phyloP scores from a whole-genome alignment of 139 green algal genomes.

The Zygnema circumcarinatum region DNA sequence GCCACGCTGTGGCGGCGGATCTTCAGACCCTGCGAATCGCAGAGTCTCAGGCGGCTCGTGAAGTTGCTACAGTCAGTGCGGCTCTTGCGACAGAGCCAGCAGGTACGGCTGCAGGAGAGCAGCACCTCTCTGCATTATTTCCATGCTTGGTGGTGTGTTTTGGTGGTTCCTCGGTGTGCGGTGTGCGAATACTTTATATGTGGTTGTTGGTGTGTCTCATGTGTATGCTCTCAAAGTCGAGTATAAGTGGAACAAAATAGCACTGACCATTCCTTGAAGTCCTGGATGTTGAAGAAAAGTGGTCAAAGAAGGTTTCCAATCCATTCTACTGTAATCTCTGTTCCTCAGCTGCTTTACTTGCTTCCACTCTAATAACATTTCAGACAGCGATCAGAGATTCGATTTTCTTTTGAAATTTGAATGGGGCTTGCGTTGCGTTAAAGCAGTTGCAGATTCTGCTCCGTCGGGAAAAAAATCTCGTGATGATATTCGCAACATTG shows the following conservation, averaged over 20 bases:
- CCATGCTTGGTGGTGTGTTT: too few species aligned
- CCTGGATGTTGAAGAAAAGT: too few species aligned
- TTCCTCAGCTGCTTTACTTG: background rate
- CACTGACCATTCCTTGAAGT: too few species aligned
- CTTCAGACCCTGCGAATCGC: background rate
- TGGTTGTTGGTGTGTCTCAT: too few species aligned
- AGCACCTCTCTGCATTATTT: background rate
- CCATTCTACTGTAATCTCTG: background rate
- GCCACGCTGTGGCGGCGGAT: background rate
- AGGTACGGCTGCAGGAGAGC: background rate
- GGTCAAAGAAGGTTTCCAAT: too few species aligned
- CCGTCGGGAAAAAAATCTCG: background rate
- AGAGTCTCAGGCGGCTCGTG: background rate
- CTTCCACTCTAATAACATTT: background rate
- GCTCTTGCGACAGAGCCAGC: background rate
- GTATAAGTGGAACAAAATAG: background rate
- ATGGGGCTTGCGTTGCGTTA: background rate
- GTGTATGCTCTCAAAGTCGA: background rate
- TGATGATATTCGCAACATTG: conserved; percentile 67
- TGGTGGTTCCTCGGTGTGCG: too few species aligned
- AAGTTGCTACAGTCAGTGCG: background rate
- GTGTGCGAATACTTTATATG: too few species aligned
- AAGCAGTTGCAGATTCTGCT: background rate
- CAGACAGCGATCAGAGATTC: background rate
- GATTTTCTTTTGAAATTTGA: background rate